A percentile compares a stretch with the other conserved stretches of the same genome.
These are phyloP conservation scores for Backusella tarrabulga DNA, from an alignment of 192 early-diverging fungal genomes.

Conservation along the genomic window DNA sequence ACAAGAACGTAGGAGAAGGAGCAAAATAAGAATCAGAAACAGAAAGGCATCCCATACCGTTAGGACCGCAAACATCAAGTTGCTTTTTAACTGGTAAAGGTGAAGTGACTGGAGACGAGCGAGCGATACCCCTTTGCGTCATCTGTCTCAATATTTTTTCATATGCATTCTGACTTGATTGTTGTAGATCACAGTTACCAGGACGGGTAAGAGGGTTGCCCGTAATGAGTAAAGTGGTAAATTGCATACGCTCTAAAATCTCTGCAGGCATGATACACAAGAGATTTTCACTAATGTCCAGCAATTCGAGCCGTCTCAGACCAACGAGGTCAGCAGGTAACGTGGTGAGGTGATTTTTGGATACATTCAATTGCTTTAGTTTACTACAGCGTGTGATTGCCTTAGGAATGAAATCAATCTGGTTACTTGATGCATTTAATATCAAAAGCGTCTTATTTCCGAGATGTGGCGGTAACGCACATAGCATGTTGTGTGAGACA, in stretches of 20 bases:
- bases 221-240: slow-evolving; percentile 46
- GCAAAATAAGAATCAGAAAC: not conserved
- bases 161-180: slow-evolving; percentile 13
- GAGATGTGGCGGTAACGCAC: slow-evolving; percentile 35
- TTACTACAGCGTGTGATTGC: slow-evolving; percentile 37
- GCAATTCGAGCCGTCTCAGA: slow-evolving; percentile 19
- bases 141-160: slow-evolving; percentile 18
- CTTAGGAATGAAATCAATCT: slow-evolving; percentile 46
- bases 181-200: slow-evolving; percentile 26
- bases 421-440: slow-evolving; percentile 43
- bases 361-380: slow-evolving; percentile 28
- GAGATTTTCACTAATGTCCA: slow-evolving; percentile 36
- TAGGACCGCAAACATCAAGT: slow-evolving; percentile 20
- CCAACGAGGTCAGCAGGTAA: slow-evolving; percentile 30
- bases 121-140: slow-evolving; percentile 26
- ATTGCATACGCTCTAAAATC: slow-evolving; percentile 34
- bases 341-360: slow-evolving; percentile 35
- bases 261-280: slow-evolving; percentile 37
- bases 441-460: slow-evolving; percentile 30
- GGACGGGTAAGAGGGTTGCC: slow-evolving; percentile 51
- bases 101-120: not conserved
- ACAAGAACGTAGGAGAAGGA: not conserved
- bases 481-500: slow-evolving; percentile 48
- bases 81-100: not conserved
- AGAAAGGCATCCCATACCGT: slow-evolving; percentile 22